Evolutionary conservation across 257 asterid genomes (phyloP).

Genomic region (Primulina eburnea): DNA sequence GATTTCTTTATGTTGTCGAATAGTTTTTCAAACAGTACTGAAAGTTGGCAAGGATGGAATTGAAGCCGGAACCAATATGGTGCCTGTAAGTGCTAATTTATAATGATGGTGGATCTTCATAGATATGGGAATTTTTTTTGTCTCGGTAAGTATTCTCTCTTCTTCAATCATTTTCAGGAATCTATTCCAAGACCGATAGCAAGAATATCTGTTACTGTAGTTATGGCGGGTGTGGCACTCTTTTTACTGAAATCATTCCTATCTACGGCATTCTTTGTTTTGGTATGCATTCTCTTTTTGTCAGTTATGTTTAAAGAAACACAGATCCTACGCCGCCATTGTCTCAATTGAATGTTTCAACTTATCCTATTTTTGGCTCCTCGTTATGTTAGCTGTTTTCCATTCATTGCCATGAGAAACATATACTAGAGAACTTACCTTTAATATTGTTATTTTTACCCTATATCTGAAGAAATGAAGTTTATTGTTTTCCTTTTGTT

Average conservation of each 20-base stretch:
- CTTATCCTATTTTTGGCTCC: background rate
- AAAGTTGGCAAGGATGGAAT: conserved; percentile 83
- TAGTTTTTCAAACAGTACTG: conserved; percentile 70
- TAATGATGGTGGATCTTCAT: conserved; percentile 1
- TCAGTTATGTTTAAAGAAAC: conserved; percentile 5
- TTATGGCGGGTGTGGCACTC: conserved; percentile 49
- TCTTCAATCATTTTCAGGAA: conserved; percentile 30
- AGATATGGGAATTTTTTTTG: background rate
- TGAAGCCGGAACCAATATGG: conserved; percentile 87
- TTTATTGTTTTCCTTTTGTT: no score
- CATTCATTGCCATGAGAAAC: background rate
- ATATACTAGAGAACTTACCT: background rate
- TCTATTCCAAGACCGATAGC: conserved; percentile 85
- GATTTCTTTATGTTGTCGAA: conserved; percentile 8
- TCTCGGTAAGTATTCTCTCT: background rate
- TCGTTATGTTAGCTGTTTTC: background rate
- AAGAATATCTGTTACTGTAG: conserved; percentile 57
- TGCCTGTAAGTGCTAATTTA: conserved; percentile 61
- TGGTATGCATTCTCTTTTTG: conserved; percentile 48
- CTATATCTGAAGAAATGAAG: background rate
- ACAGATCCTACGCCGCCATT: background rate
- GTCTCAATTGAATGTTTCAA: background rate
- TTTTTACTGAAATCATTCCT: conserved; percentile 78
- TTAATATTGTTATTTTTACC: background rate
- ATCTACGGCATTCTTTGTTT: conserved; percentile 74